These are phyloP conservation scores for Aspergillus hortae DNA, from an alignment of 2,329 filamentous ascomycete species.

Conservation along the genomic window DNA sequence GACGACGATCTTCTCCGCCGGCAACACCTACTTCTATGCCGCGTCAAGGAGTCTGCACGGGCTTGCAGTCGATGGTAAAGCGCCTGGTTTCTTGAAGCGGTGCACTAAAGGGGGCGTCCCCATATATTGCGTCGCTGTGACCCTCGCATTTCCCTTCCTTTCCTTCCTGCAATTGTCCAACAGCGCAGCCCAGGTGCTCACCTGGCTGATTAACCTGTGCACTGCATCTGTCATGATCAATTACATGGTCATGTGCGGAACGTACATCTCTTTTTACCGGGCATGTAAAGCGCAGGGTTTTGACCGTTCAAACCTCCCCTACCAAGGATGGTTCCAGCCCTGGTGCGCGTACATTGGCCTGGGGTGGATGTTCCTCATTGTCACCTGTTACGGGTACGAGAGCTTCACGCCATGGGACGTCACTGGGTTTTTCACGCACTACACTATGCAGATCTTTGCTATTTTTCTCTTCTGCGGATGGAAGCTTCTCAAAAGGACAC, in stretches of 20 bases:
- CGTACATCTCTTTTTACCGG: neutral
- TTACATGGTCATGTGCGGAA: conserved; percentile 3
- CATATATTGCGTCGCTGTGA: conserved; percentile 61
- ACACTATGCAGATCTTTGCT: conserved; percentile 62
- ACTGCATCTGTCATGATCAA: conserved; percentile 20
- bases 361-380: conserved; percentile 61
- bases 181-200: conserved; percentile 58
- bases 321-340: conserved; percentile 64
- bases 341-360: conserved; percentile 65
- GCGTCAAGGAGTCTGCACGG: conserved; percentile 64
- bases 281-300: neutral
- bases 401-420: conserved; percentile 69
- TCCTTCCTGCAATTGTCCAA: conserved; percentile 66
- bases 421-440: conserved; percentile 67
- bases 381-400: conserved; percentile 67
- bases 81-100: conserved; percentile 41
- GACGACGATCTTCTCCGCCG: conserved; percentile 63
- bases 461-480: conserved; percentile 63
- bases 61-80: conserved; percentile 63
- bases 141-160: conserved; percentile 62
- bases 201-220: conserved; percentile 22
- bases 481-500: conserved; percentile 45
- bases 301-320: conserved; percentile 54
- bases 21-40: conserved; percentile 64
- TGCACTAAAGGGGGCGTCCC: conserved; percentile 62